These are phyloP conservation scores for Vanilla planifolia DNA, from an alignment of 106 monocot genomes.

Conservation along the genomic window DNA sequence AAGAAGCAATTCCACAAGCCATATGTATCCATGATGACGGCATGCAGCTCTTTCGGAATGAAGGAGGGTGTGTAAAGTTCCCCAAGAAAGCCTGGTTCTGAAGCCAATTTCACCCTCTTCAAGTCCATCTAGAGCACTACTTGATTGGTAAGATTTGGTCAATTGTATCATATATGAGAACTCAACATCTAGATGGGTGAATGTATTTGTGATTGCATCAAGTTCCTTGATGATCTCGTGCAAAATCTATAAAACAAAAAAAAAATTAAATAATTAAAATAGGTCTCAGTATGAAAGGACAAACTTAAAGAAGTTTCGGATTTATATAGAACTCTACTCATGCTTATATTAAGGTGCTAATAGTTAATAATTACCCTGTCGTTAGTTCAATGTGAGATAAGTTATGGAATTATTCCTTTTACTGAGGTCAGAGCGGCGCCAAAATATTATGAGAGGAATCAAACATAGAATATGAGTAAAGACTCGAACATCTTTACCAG, in stretches of 20 bases:
- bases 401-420: no score
- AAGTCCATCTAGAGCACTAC: conserved; percentile 40
- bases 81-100: conserved; percentile 66
- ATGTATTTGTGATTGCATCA: conserved; percentile 50
- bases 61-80: conserved; percentile 85
- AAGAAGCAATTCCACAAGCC: conserved; percentile 84
- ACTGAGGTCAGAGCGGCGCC: no score
- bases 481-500: no score
- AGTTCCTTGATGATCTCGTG: conserved; percentile 66
- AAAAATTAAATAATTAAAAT: no score
- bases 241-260: conserved; percentile 49
- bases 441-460: no score
- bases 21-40: conserved; percentile 91
- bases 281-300: no score
- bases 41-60: conserved; percentile 68
- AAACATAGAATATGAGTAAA: no score
- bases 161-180: conserved; percentile 61
- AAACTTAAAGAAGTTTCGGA: no score
- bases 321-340: no score
- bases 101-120: conserved; percentile 28
- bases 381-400: no score
- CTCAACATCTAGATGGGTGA: conserved; percentile 67
- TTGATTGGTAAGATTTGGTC: conserved; percentile 58
- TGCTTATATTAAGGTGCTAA: no score
- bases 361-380: no score